Percentiles rank a stretch among this genome's conserved stretches.
phyloP scores from a whole-genome alignment of 495 filamentous ascomycete species.

The Daldinia grandis region DNA sequence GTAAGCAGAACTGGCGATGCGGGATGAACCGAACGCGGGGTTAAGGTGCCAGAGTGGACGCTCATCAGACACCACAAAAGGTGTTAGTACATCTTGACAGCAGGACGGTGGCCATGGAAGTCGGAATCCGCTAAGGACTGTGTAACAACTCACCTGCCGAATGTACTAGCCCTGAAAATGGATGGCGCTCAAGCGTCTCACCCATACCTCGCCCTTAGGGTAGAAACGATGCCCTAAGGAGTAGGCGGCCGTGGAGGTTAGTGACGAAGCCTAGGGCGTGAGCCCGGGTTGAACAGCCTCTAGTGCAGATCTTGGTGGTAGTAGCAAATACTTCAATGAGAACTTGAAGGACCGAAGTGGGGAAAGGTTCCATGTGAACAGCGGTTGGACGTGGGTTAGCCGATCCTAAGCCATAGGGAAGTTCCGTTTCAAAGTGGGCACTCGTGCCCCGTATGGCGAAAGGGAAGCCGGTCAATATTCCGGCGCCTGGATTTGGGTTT shows the following conservation, averaged over 20 bases:
- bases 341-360: slow-evolving; percentile 12
- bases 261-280: slow-evolving; percentile 13
- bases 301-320: slow-evolving; percentile 14
- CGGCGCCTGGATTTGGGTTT: slow-evolving; percentile 13
- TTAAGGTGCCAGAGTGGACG: slow-evolving; percentile 14
- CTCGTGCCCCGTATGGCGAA: slow-evolving; percentile 11
- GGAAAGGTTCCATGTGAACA: slow-evolving; percentile 14
- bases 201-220: slow-evolving; percentile 12
- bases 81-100: slow-evolving; percentile 14
- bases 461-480: slow-evolving; percentile 14
- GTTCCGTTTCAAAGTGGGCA: slow-evolving; percentile 13
- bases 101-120: slow-evolving; percentile 13
- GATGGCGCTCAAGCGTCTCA: slow-evolving; percentile 13
- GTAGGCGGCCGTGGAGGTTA: slow-evolving; percentile 12
- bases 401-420: slow-evolving; percentile 14
- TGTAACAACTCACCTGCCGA: slow-evolving; percentile 14
- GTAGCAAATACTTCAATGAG: slow-evolving; percentile 14
- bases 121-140: slow-evolving; percentile 14
- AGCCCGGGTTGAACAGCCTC: slow-evolving; percentile 9
- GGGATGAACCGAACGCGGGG: slow-evolving; percentile 12
- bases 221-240: slow-evolving; percentile 14
- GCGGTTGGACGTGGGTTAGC: slow-evolving; percentile 12
- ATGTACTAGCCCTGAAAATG: slow-evolving; percentile 14
- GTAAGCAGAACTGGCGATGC: slow-evolving; percentile 14
- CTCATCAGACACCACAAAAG: slow-evolving; percentile 14